A percentile compares a stretch with the other conserved stretches of the same genome.
Evolutionary conservation across 164 flowering plant species (phyloP).

Genomic region (Akebia trifoliata): DNA sequence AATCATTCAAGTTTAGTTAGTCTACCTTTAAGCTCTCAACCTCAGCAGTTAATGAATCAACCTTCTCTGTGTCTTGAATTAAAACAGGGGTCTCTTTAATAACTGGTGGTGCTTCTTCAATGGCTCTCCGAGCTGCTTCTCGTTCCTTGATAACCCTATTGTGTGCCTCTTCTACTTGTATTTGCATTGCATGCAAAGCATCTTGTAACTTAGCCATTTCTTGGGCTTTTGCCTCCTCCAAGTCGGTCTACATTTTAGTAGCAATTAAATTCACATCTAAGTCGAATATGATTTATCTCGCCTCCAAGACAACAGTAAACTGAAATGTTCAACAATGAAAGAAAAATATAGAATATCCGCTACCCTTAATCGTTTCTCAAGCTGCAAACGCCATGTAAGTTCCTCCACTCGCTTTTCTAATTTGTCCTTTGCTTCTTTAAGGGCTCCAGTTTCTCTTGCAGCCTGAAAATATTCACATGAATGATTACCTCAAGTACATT

Average conservation of each 20-base stretch:
- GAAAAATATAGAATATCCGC: slow-evolving; percentile 1
- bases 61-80: slow-evolving; percentile 82
- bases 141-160: slow-evolving; percentile 56
- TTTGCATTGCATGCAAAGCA: slow-evolving; percentile 67
- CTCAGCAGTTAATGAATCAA: slow-evolving; percentile 72
- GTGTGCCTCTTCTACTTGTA: slow-evolving; percentile 83
- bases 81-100: slow-evolving; percentile 92
- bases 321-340: neutral
- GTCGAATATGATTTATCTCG: neutral
- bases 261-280: neutral
- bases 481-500: slow-evolving; percentile 2
- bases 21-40: slow-evolving; percentile 82
- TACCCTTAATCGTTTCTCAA: slow-evolving; percentile 89
- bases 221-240: slow-evolving; percentile 89
- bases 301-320: slow-evolving; percentile 2
- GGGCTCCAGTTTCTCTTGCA: slow-evolving; percentile 97
- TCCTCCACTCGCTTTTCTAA: slow-evolving; percentile 98
- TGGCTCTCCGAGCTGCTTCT: slow-evolving; percentile 90
- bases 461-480: slow-evolving; percentile 45
- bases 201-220: slow-evolving; percentile 82
- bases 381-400: slow-evolving; percentile 95
- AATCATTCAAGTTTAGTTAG: neutral
- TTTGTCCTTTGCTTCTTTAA: slow-evolving; percentile 96
- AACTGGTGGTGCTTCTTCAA: slow-evolving; percentile 97
- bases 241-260: slow-evolving; percentile 54